phyloP scores from a whole-genome alignment of 2,329 filamentous ascomycete species.

The Colletotrichum chlorophyti region DNA sequence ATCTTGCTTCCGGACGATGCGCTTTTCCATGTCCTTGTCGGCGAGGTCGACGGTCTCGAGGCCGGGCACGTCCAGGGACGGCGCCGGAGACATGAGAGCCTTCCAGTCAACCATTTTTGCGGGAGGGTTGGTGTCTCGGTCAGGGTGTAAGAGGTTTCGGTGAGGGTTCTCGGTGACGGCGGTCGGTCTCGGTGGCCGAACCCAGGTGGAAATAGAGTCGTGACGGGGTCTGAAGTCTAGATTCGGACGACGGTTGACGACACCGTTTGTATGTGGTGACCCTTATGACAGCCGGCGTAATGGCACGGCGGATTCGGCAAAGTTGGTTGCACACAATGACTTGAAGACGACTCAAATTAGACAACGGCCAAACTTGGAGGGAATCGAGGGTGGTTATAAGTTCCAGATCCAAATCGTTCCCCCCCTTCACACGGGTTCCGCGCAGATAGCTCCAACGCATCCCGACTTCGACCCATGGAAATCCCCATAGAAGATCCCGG shows the following conservation, averaged over 20 bases:
- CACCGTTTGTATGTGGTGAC: not conserved
- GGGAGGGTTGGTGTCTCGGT: not conserved
- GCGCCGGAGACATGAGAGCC: conserved; percentile 27
- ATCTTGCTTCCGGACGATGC: conserved; percentile 41
- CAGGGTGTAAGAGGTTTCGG: not conserved
- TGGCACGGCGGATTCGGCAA: not conserved
- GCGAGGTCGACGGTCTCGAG: conserved; percentile 42
- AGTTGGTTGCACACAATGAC: not conserved
- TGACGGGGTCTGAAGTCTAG: not conserved
- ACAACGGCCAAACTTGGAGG: not conserved
- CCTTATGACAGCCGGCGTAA: not conserved
- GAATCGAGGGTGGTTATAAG: conserved; percentile 3
- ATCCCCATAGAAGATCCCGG: conserved; percentile 11
- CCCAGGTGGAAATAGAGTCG: too few species aligned
- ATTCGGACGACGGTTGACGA: not conserved
- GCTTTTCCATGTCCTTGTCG: conserved; percentile 41
- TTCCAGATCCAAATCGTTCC: not conserved
- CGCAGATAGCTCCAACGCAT: conserved; percentile 21
- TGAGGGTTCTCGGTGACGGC: conserved; percentile 6
- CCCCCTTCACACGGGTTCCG: not conserved
- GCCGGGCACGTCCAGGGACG: conserved; percentile 41
- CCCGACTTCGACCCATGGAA: conserved; percentile 5
- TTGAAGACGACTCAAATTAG: too few species aligned
- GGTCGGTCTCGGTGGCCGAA: not conserved
- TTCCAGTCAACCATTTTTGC: conserved; percentile 30